Evolutionary conservation across 371 early-diverging fungal genomes (phyloP).

Genomic region (Mortierella sp.): DNA sequence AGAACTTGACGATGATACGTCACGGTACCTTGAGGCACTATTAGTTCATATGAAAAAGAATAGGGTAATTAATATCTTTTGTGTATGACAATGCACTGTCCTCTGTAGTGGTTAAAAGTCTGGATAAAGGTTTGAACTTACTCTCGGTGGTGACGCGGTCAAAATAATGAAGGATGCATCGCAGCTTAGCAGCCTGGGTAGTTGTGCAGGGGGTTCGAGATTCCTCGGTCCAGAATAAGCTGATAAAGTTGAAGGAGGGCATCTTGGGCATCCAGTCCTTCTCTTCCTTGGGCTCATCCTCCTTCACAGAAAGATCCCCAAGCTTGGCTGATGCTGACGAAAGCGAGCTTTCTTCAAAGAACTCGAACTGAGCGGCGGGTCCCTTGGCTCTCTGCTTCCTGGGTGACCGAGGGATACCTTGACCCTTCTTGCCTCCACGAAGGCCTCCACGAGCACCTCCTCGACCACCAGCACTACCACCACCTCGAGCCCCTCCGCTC

Average conservation of each 20-base stretch:
- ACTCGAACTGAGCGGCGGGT: conserved; percentile 40
- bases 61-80: not conserved
- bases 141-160: conserved; percentile 54
- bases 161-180: conserved; percentile 67
- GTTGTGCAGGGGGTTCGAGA: conserved; percentile 33
- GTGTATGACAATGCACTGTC: not conserved
- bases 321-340: conserved; percentile 11
- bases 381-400: conserved; percentile 31
- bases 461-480: conserved; percentile 12
- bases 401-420: conserved; percentile 20
- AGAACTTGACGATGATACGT: conserved; percentile 64
- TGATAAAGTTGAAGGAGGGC: conserved; percentile 64
- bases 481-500: conserved; percentile 10
- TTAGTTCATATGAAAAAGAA: not conserved
- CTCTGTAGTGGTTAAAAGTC: not conserved
- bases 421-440: conserved; percentile 16
- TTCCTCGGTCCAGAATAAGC: conserved; percentile 53
- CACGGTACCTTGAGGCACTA: conserved; percentile 61
- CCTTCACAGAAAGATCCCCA: conserved; percentile 20
- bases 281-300: conserved; percentile 10
- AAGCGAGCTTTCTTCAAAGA: conserved; percentile 16
- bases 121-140: conserved; percentile 12
- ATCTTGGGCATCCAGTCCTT: conserved; percentile 41
- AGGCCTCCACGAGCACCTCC: conserved; percentile 2
- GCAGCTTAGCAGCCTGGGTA: conserved; percentile 59